Evolutionary conservation across 495 filamentous ascomycete genomes (phyloP).

Genomic region (Talaromyces ruber): DNA sequence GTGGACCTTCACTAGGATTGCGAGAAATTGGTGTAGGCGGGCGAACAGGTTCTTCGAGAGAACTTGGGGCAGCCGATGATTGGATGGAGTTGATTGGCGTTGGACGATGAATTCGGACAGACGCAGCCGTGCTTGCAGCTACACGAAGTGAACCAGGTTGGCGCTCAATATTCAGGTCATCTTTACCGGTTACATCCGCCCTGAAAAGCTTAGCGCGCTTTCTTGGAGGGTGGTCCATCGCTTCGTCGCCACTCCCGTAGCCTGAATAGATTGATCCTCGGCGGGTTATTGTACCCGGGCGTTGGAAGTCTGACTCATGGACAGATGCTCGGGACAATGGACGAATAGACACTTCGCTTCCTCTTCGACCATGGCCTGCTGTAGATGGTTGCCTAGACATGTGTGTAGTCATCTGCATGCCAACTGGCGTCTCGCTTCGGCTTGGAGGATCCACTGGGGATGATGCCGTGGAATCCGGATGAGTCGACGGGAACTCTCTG

Average conservation of each 20-base stretch:
- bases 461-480: constrained; percentile 27
- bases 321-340: constrained; percentile 42
- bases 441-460: constrained; percentile 24
- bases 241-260: constrained; percentile 62
- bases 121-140: constrained; percentile 77
- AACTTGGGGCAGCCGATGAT: constrained; percentile 32
- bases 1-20: constrained; percentile 18
- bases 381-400: constrained; percentile 11
- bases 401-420: constrained; percentile 17
- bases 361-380: constrained; percentile 10
- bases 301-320: constrained; percentile 28
- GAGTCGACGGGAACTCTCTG: constrained; percentile 25
- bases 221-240: constrained; percentile 49
- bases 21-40: constrained; percentile 75
- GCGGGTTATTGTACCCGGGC: constrained; percentile 19
- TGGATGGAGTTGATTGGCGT: constrained; percentile 49
- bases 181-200: constrained; percentile 57
- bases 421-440: constrained; percentile 28
- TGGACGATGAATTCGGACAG: constrained; percentile 77
- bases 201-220: constrained; percentile 67
- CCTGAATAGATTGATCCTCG: constrained; percentile 44
- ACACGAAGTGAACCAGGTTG: constrained; percentile 76
- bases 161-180: constrained; percentile 55
- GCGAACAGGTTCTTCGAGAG: constrained; percentile 68
- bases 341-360: constrained; percentile 27